Percentiles rank a stretch among this genome's conserved stretches.
Evolutionary conservation across 192 early-diverging fungal species (phyloP).

Genomic region (Phycomyces nitens): DNA sequence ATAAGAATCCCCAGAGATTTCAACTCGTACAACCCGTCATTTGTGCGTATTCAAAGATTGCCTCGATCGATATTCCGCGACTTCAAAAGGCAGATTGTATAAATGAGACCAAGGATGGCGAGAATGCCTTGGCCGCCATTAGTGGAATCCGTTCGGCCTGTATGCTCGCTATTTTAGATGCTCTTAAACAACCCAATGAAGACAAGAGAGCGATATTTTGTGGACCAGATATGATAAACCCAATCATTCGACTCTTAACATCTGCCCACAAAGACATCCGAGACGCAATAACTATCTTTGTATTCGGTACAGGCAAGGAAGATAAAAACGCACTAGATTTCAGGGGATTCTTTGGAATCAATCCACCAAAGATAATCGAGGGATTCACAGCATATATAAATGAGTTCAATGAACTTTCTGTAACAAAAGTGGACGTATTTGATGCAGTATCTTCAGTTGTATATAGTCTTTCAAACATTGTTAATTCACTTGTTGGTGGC

Average conservation of each 20-base stretch:
- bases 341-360: not conserved
- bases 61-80: conserved; percentile 9
- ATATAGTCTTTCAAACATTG: not conserved
- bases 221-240: conserved; percentile 3
- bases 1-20: not conserved
- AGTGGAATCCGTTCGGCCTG: not conserved
- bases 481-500: not conserved
- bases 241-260: conserved; percentile 4
- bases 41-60: conserved; percentile 17
- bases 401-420: conserved; percentile 7
- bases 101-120: not conserved
- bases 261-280: not conserved
- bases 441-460: not conserved
- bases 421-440: conserved; percentile 10
- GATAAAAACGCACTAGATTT: no score
- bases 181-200: not conserved
- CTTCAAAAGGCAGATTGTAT: not conserved
- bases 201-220: not conserved
- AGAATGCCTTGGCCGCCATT: not conserved
- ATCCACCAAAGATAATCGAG: not conserved
- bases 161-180: not conserved
- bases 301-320: not conserved
- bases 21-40: conserved; percentile 4
- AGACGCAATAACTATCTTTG: not conserved
- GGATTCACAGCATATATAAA: not conserved